Percentiles rank a stretch among this genome's conserved stretches.
Conservation (phyloP, 73 alveolate species). For the Paramecium biaurelia region DNA sequence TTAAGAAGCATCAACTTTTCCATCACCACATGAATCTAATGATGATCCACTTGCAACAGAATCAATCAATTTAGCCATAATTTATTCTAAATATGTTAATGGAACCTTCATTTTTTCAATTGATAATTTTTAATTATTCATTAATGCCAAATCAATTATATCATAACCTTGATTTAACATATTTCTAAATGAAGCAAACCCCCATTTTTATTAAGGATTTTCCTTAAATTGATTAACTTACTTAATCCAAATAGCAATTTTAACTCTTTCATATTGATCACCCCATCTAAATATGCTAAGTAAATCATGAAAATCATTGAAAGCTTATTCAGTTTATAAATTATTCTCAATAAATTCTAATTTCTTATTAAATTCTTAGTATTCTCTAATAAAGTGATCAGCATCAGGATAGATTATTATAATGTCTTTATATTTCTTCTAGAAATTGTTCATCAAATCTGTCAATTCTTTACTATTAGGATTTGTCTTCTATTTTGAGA, state of each 20-base stretch:
- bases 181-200: neutral
- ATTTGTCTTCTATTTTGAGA: conserved; percentile 6
- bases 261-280: conserved; percentile 2
- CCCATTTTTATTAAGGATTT: neutral
- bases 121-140: neutral
- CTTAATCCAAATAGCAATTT: conserved; percentile 11
- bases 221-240: neutral
- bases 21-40: neutral
- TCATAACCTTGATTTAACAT: conserved; percentile 20
- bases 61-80: neutral
- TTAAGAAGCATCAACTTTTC: conserved; percentile 8
- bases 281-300: conserved; percentile 44
- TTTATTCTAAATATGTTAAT: neutral
- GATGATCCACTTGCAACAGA: neutral
- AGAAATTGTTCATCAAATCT: neutral
- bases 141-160: neutral
- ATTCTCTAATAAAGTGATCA: neutral
- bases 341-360: conserved; percentile 22
- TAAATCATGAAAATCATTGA: neutral
- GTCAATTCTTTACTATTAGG: conserved; percentile 49
- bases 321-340: neutral
- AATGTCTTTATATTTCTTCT: neutral
- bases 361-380: neutral
- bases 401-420: neutral
- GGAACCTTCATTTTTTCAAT: conserved; percentile 33